These are phyloP conservation scores for Epichloe uncinata DNA, from an alignment of 2,329 filamentous ascomycete species.

Conservation along the genomic window DNA sequence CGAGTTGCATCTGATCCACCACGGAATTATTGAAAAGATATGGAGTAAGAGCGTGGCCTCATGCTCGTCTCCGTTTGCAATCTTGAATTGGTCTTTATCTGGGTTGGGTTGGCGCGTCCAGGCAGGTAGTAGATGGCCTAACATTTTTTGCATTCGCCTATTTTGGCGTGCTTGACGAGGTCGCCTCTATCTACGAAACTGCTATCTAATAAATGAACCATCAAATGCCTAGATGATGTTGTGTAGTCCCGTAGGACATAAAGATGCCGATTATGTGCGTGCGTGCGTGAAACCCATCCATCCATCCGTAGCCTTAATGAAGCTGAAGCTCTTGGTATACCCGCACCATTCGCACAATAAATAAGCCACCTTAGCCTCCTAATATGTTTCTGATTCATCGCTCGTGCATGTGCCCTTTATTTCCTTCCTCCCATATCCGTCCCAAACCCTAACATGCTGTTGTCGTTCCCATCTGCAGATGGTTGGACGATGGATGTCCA, in stretches of 20 bases:
- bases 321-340: constrained; percentile 1
- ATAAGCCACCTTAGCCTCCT: background rate
- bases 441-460: background rate
- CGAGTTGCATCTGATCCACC: too few species aligned
- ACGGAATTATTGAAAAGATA: too few species aligned
- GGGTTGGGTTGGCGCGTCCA: background rate
- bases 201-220: constrained; percentile 4
- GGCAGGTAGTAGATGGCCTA: background rate
- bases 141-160: background rate
- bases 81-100: too few species aligned
- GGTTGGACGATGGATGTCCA: background rate
- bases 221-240: constrained; percentile 1
- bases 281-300: background rate
- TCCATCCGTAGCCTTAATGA: background rate
- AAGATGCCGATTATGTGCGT: background rate
- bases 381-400: background rate
- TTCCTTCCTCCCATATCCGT: background rate
- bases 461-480: background rate
- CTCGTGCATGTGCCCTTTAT: background rate
- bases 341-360: constrained; percentile 2
- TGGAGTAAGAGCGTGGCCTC: too few species aligned
- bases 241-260: background rate
- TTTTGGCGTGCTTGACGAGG: background rate
- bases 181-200: constrained; percentile 4
- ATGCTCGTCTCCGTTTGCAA: too few species aligned